Evolutionary conservation across 2,329 filamentous ascomycete genomes (phyloP).

Genomic region (Aspergillus sp.): DNA sequence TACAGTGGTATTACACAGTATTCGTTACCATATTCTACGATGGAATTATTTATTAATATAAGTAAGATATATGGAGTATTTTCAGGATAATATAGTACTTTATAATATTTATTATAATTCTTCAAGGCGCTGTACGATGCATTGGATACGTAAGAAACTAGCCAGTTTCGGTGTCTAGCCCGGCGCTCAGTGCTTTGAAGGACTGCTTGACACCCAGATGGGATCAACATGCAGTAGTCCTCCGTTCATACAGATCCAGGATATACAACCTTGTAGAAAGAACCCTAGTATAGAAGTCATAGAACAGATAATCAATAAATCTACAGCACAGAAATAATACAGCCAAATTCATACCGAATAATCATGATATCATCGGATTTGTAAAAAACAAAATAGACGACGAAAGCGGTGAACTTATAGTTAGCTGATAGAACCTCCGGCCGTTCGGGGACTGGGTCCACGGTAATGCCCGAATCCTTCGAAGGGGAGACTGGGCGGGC

Average conservation of each 20-base stretch:
- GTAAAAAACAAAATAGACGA: neutral
- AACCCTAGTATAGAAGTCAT: neutral
- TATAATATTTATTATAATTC: no score
- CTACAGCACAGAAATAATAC: no score
- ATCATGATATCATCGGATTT: no score
- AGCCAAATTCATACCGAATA: no score
- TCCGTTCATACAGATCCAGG: neutral
- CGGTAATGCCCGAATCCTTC: slow-evolving; percentile 16
- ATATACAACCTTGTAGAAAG: neutral
- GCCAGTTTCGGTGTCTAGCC: slow-evolving; percentile 1
- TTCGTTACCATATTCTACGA: no score
- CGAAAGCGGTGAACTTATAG: neutral
- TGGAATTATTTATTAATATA: no score
- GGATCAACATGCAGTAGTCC: slow-evolving; percentile 14
- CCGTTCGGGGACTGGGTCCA: slow-evolving; percentile 5
- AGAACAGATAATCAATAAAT: no score
- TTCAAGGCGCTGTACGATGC: no score
- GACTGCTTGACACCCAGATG: slow-evolving; percentile 4
- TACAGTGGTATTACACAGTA: no score
- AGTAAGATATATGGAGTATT: no score
- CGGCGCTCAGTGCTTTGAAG: neutral
- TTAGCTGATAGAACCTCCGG: neutral
- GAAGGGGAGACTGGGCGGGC: slow-evolving; percentile 15
- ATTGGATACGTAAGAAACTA: no score
- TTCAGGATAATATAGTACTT: no score